Conservation (phyloP, 192 early-diverging fungal species). For the Linnemannia hyalina region DNA sequence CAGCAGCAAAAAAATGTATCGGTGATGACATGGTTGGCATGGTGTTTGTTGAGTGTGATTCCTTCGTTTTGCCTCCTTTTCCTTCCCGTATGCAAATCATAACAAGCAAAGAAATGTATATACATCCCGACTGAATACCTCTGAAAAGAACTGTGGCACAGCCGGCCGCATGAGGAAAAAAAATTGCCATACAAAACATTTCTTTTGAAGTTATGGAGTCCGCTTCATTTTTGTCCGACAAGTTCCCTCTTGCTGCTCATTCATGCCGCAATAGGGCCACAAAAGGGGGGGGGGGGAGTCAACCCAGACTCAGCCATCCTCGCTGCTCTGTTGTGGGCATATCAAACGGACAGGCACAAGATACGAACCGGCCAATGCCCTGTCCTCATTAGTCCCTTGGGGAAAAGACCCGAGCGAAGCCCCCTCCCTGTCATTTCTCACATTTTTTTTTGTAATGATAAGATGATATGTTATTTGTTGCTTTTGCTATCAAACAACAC, state of each 20-base stretch:
- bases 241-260: background rate
- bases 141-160: background rate
- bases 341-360: background rate
- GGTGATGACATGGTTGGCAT: background rate
- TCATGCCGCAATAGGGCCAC: background rate
- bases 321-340: background rate
- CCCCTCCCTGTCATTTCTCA: background rate
- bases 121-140: background rate
- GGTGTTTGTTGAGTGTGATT: too few species aligned
- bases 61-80: too few species aligned
- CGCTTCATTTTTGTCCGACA: too few species aligned
- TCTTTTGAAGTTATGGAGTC: conserved; percentile 6
- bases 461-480: background rate
- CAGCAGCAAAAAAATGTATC: background rate
- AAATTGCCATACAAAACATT: background rate
- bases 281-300: background rate
- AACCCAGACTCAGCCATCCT: background rate
- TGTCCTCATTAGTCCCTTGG: background rate
- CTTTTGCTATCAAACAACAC: too few species aligned
- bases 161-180: background rate
- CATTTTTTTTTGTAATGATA: background rate
- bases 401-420: background rate
- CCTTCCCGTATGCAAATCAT: too few species aligned
- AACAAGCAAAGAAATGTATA: background rate
- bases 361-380: background rate